Evolutionary conservation across 2,329 filamentous ascomycete species (phyloP), one percentile per base, ranked within the genome.

Genomic region (Penicillium sp.): DNA sequence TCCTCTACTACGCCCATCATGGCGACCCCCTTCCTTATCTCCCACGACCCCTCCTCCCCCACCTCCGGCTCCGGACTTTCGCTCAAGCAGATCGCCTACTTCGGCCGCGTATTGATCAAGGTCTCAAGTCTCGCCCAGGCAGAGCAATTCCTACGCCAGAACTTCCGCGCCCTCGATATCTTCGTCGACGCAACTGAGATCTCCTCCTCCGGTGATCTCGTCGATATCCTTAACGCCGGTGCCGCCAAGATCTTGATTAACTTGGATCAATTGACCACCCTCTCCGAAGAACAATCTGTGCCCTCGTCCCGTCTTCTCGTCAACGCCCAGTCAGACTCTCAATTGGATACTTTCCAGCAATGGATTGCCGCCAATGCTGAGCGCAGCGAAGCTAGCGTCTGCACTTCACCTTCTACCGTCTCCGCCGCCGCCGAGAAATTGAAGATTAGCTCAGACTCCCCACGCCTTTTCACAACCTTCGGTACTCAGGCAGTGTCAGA

Each of bases 181-280:
- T 92, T 89, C 72, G 84, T 96, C 64, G 91, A 96, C 67, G 91
- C 87, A 50, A 88, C 89, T 5, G 77, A 78, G 23, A 81, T 97
- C 39, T 74, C 83, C 33, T 86, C 86, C 11, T 79, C 80, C 54
- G 88, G 92, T 64, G 89, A 95, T 62, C 80, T 97, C 36, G 78
- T 93, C 53, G 84, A 89, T 46, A 82, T 97, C 36, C 85, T 99
- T 55, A 90, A 99, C 72, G 84, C 87, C 62, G 94, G 94, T 58
- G 91, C 92, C 7, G 84, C 87, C 51, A 94, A 88, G 72, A 88
- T 94, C 60, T 94, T 97, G 72, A 89, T 96, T 50, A 83, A 83
- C 19, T 83, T 87, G 47, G 81, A 86, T 55, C 88, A 91, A 71
- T 78, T 95, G 52, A 78, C 80, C 40, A 73, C 77, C 19, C 75